Percentiles rank a stretch among this genome's conserved stretches.
Evolutionary conservation across 345 rosid species (phyloP).

Genomic region (Reutealis trisperma): DNA sequence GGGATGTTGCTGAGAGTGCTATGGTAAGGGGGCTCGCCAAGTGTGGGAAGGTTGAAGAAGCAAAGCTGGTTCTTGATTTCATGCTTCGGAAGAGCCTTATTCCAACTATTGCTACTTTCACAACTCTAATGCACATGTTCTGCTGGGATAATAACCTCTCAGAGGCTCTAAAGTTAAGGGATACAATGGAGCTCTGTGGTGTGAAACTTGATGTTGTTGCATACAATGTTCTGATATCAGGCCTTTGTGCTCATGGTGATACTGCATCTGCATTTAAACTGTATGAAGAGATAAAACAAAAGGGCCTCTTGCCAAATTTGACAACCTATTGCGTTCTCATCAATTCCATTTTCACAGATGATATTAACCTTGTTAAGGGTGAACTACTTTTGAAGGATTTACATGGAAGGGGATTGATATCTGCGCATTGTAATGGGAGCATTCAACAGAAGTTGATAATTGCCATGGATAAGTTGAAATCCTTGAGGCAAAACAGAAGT

Average conservation of each 20-base stretch:
- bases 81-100: conserved; percentile 55
- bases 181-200: conserved; percentile 49
- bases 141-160: conserved; percentile 51
- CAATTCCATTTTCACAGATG: conserved; percentile 41
- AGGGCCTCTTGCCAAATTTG: conserved; percentile 59
- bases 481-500: conserved; percentile 40
- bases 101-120: conserved; percentile 79
- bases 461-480: conserved; percentile 50
- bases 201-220: conserved; percentile 66
- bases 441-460: conserved; percentile 37
- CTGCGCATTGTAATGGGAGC: conserved; percentile 35
- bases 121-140: conserved; percentile 67
- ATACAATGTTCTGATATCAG: conserved; percentile 76
- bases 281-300: conserved; percentile 75
- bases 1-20: conserved; percentile 79
- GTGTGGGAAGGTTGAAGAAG: conserved; percentile 79
- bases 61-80: conserved; percentile 52
- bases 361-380: conserved; percentile 24
- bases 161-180: conserved; percentile 60
- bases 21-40: conserved; percentile 81
- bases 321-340: conserved; percentile 64
- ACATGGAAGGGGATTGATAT: conserved; percentile 53
- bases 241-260: conserved; percentile 60
- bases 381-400: conserved; percentile 64
- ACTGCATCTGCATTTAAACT: conserved; percentile 50